Conservation (phyloP, 1,139 yeast genomes). For the Geotrichum bryndzae region DNA sequence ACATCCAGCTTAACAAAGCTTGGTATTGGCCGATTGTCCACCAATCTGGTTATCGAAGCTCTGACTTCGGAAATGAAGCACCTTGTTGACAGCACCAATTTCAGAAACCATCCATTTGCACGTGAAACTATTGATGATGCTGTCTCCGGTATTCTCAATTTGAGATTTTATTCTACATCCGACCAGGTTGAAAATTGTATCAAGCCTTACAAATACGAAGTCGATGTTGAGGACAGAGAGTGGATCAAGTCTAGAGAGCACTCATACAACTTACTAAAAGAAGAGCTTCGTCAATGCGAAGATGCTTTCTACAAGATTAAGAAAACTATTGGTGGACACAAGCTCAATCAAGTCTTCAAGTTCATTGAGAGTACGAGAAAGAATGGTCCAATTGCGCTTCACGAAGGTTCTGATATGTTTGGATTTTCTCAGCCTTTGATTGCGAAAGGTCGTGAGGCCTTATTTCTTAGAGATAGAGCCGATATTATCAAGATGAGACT, state of each 20-base stretch:
- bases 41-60: constrained; percentile 75
- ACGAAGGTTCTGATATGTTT: constrained; percentile 55
- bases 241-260: constrained; percentile 83
- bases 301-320: constrained; percentile 57
- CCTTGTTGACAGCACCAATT: constrained; percentile 64
- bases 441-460: constrained; percentile 69
- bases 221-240: constrained; percentile 91
- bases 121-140: constrained; percentile 78
- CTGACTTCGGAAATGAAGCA: constrained; percentile 71
- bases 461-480: constrained; percentile 74
- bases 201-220: constrained; percentile 94
- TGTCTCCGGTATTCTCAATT: constrained; percentile 68
- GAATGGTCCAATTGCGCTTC: constrained; percentile 70
- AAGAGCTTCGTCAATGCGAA: constrained; percentile 80
- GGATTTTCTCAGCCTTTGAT: constrained; percentile 72
- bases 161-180: constrained; percentile 83
- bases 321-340: constrained; percentile 72
- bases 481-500: constrained; percentile 68
- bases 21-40: constrained; percentile 88
- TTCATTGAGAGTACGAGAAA: constrained; percentile 50
- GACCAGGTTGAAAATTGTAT: constrained; percentile 98
- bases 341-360: constrained; percentile 73
- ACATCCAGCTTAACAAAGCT: constrained; percentile 80
- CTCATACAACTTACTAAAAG: constrained; percentile 64
- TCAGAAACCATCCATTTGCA: constrained; percentile 80